Evolutionary conservation across 2,329 filamentous ascomycete genomes (phyloP).

Genomic region (Trichophyton verrucosum): DNA sequence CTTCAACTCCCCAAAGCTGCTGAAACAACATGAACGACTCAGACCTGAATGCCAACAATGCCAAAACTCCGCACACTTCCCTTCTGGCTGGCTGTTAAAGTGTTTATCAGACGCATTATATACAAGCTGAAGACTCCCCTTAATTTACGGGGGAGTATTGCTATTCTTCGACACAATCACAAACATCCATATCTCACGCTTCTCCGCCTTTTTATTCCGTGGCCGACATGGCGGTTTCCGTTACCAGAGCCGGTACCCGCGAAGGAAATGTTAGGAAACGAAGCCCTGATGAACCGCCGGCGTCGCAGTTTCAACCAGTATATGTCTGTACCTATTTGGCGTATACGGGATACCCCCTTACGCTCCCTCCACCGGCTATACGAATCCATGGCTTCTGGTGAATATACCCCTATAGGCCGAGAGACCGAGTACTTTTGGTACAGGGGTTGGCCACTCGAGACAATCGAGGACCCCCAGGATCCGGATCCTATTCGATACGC

Average conservation of each 20-base stretch:
- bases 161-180: slow-evolving; percentile 4
- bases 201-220: slow-evolving; percentile 14
- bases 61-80: background rate
- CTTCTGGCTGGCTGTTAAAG: slow-evolving; percentile 7
- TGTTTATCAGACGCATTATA: slow-evolving; percentile 7
- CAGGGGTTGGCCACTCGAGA: slow-evolving; percentile 16
- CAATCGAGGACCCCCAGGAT: slow-evolving; percentile 19
- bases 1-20: too few relatives aligned
- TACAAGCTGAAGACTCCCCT: slow-evolving; percentile 11
- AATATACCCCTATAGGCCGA: slow-evolving; percentile 14
- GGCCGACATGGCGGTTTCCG: slow-evolving; percentile 16
- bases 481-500: slow-evolving; percentile 20
- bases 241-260: slow-evolving; percentile 13
- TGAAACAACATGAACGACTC: background rate
- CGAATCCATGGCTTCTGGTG: slow-evolving; percentile 15
- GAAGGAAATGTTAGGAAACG: slow-evolving; percentile 11
- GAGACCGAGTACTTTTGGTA: slow-evolving; percentile 22
- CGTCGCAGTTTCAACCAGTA: slow-evolving; percentile 7
- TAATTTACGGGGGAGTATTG: slow-evolving; percentile 9
- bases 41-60: background rate
- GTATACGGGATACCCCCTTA: slow-evolving; percentile 17
- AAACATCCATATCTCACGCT: slow-evolving; percentile 14
- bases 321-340: slow-evolving; percentile 15
- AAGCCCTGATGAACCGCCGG: slow-evolving; percentile 7
- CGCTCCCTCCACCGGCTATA: slow-evolving; percentile 20